Conservation (phyloP, 768 basidiomycete genomes). For the Podaxis carcinomalis region DNA sequence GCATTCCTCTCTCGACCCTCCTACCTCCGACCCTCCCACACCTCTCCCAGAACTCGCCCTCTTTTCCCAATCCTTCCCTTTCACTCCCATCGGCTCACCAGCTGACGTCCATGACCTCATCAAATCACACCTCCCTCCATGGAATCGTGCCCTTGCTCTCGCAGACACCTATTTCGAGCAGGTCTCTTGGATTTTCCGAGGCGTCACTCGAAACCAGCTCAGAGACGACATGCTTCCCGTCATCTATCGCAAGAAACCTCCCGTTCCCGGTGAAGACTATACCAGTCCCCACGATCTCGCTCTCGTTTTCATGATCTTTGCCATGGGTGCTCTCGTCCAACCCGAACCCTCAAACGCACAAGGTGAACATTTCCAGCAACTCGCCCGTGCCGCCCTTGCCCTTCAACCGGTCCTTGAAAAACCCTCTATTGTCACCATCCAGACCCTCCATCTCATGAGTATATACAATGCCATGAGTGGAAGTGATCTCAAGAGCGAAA, state of each 20-base stretch:
- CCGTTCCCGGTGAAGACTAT: conserved; percentile 34
- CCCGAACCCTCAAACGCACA: conserved; percentile 25
- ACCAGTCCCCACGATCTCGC: conserved; percentile 46
- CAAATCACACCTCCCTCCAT: conserved; percentile 49
- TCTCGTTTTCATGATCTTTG: conserved; percentile 52
- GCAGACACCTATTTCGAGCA: conserved; percentile 65
- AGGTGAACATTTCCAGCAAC: conserved; percentile 64
- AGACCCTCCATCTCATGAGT: conserved; percentile 63
- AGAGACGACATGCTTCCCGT: conserved; percentile 61
- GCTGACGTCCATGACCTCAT: conserved; percentile 45
- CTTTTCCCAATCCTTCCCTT: conserved; percentile 61
- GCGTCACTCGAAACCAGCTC: conserved; percentile 58
- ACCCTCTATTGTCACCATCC: conserved; percentile 67
- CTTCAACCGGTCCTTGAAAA: conserved; percentile 69
- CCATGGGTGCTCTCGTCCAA: conserved; percentile 47
- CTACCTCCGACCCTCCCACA: conserved; percentile 23
- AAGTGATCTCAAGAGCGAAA: conserved; percentile 54
- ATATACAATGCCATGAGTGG: conserved; percentile 70
- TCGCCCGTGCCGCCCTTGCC: conserved; percentile 60
- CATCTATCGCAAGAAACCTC: conserved; percentile 50
- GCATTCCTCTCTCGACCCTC: conserved; percentile 18
- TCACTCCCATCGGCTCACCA: conserved; percentile 53
- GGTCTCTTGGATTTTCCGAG: conserved; percentile 57
- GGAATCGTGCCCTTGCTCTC: conserved; percentile 46
- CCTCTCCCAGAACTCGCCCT: conserved; percentile 29